Evolutionary conservation across 169 alveolate genomes (phyloP).

Genomic region (Plasmodium vivax): DNA sequence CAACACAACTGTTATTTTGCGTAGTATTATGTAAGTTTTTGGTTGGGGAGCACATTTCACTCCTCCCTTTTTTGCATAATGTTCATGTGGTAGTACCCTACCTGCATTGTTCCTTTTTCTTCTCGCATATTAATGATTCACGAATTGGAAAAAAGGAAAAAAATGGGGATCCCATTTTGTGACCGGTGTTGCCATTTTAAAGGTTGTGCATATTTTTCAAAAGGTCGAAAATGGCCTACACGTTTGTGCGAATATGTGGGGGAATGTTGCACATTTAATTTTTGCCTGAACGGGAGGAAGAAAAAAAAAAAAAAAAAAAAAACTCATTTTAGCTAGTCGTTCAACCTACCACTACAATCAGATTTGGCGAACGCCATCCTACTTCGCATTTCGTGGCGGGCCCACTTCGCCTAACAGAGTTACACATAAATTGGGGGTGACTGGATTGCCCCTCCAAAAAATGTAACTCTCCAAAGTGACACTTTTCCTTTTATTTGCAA

Average conservation of each 20-base stretch:
- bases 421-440: not conserved
- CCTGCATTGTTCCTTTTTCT: not conserved
- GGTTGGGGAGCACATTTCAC: not conserved
- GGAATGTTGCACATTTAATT: not conserved
- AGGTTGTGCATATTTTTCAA: not conserved
- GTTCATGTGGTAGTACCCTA: not conserved
- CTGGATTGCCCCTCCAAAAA: not conserved
- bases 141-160: not conserved
- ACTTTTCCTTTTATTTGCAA: not conserved
- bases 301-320: not conserved
- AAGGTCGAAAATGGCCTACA: not conserved
- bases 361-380: not conserved
- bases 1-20: not conserved
- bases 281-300: not conserved
- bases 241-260: not conserved
- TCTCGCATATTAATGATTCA: not conserved
- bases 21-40: not conserved
- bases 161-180: not conserved
- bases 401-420: not conserved
- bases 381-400: not conserved
- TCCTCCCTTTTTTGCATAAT: not conserved
- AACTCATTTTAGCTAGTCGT: conserved; percentile 3
- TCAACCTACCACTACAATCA: not conserved
- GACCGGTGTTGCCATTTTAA: not conserved
- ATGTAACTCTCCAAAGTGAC: not conserved